These are phyloP conservation scores for Aspergillus cejpii DNA, from an alignment of 2,329 filamentous ascomycete genomes.

Conservation along the genomic window DNA sequence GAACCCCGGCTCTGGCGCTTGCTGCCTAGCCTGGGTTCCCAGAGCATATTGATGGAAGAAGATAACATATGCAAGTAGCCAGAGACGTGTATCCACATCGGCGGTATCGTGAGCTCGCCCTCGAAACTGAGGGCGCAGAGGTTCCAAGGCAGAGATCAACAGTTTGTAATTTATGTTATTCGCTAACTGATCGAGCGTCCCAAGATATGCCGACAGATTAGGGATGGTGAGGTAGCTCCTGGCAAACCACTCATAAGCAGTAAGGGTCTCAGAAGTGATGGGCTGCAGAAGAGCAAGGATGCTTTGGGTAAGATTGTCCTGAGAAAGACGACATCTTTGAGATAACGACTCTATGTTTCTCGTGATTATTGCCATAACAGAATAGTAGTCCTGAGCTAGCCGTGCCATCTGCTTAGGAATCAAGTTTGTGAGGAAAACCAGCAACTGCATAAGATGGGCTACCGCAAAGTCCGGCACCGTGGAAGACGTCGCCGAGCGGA, in stretches of 20 bases:
- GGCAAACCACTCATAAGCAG: slow-evolving; percentile 43
- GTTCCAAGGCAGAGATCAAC: slow-evolving; percentile 35
- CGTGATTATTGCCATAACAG: slow-evolving; percentile 35
- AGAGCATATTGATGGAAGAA: slow-evolving; percentile 49
- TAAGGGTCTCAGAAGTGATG: slow-evolving; percentile 40
- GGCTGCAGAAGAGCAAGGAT: slow-evolving; percentile 40
- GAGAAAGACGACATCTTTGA: slow-evolving; percentile 18
- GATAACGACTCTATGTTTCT: slow-evolving; percentile 19
- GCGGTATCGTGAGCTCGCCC: slow-evolving; percentile 26
- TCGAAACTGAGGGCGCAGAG: slow-evolving; percentile 23
- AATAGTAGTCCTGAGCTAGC: slow-evolving; percentile 36
- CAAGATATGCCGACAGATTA: slow-evolving; percentile 33
- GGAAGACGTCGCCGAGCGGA: slow-evolving; percentile 23
- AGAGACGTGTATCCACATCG: slow-evolving; percentile 43
- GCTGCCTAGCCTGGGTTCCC: slow-evolving; percentile 32
- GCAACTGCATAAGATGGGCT: slow-evolving; percentile 31
- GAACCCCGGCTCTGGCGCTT: slow-evolving; percentile 48
- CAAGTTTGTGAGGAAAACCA: slow-evolving; percentile 33
- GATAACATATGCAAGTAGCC: slow-evolving; percentile 55
- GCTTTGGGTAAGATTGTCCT: slow-evolving; percentile 26
- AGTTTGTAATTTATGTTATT: slow-evolving; percentile 48
- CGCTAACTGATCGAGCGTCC: slow-evolving; percentile 40
- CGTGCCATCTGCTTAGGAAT: slow-evolving; percentile 39
- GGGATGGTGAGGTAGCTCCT: slow-evolving; percentile 43
- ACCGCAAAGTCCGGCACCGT: slow-evolving; percentile 20